Base-by-base conservation (phyloP, 1,284 basidiomycete genomes). In the Mycena sp. region DNA sequence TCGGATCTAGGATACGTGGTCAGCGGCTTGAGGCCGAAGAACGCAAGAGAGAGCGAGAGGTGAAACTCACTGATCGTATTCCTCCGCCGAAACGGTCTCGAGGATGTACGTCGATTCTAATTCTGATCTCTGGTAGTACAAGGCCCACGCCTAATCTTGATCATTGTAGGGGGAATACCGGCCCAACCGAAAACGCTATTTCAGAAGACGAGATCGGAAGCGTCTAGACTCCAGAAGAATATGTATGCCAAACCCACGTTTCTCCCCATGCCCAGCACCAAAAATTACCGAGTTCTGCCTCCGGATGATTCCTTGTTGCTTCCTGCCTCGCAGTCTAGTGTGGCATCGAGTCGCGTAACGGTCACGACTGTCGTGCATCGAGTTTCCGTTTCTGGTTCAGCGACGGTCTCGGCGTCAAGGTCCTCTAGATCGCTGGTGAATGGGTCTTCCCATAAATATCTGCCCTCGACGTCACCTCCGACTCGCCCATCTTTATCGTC, bases 141-240 rank as follows among this genome's bases (percentile, higher is more conserved):
- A n/a, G n/a, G n/a, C 65, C 58, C 52, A 30, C 12, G 35, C 58
- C 54, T 62, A 57, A 67, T 55, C 53, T 70, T 63, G 61, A 65
- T 45, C 64, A 12, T 49, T 51, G 43, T 58, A 89, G 87, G 87
- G 86, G 81, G 79, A 44, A 72, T 74, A 28, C 65, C 74, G 38
- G 66, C 75, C 44, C 85, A 82, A 66, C 87, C 88, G 19, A 92
- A 88, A 77, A 83, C 87, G 11, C 79, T 93, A 12, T 87, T 93
- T 68, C 89, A 93, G 77, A 92, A 91, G 77, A 89, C 91, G 9
- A 83, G 84, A 63, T 80, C 81, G 32, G 88, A 92, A 70, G 88
- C 90, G 14, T 87, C 84, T 40, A 89, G 85, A 71, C 75, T 89
- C 45, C 87, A 88, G 73, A 87, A 85, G 72, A 84, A 83, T 30